A percentile compares a stretch with the other conserved stretches of the same genome.
Conservation (phyloP, 768 basidiomycete genomes). For the Tricholoma sp. region DNA sequence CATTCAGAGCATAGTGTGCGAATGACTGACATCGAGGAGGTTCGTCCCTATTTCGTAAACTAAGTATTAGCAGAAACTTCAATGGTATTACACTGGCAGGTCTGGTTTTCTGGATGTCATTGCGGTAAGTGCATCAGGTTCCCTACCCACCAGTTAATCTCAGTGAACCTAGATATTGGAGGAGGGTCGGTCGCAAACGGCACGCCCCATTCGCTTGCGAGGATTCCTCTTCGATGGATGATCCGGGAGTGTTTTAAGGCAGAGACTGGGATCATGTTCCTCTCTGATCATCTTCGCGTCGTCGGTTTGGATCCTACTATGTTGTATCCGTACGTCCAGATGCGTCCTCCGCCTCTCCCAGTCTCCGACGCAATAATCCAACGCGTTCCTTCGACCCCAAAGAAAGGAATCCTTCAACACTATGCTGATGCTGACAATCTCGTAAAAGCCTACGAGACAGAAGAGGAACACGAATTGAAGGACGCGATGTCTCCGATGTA, state of each 20-base stretch:
- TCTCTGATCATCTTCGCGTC: constrained; percentile 33
- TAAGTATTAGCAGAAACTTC: neutral
- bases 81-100: constrained; percentile 10
- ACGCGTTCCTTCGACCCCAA: constrained; percentile 3
- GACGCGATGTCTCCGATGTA: constrained; percentile 45
- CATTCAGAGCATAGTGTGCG: constrained; percentile 6
- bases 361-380: constrained; percentile 14
- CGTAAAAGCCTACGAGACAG: constrained; percentile 12
- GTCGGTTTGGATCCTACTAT: constrained; percentile 36
- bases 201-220: constrained; percentile 36
- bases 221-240: constrained; percentile 63
- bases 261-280: constrained; percentile 56
- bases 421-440: neutral
- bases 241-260: constrained; percentile 58
- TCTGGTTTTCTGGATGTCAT: constrained; percentile 46
- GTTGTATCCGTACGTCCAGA: constrained; percentile 30
- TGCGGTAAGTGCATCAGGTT: constrained; percentile 21
- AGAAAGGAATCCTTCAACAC: neutral
- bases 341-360: constrained; percentile 25
- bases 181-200: constrained; percentile 44
- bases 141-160: neutral
- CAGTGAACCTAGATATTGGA: constrained; percentile 39
- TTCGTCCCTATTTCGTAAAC: neutral
- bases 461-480: constrained; percentile 49
- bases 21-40: constrained; percentile 38